Evolutionary conservation across 202 grass and related monocot genomes (phyloP).

Genomic region (Schoenoplectus tabernaemontani): DNA sequence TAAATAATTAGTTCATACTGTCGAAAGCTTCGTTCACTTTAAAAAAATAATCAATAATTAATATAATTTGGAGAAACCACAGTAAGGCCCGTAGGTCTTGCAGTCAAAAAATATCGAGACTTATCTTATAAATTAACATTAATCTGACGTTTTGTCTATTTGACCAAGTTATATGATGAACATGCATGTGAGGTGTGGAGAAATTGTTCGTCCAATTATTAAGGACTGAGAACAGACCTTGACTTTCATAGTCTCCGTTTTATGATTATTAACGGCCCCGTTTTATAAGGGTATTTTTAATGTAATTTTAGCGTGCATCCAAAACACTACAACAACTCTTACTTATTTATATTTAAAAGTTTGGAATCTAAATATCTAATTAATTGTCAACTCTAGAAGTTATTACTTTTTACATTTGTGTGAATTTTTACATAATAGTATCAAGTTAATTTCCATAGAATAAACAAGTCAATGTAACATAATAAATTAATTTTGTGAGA

Average conservation of each 20-base stretch:
- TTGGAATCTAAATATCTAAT: too few relatives aligned
- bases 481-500: too few relatives aligned
- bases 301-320: neutral
- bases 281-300: neutral
- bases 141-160: neutral
- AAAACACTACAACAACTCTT: neutral
- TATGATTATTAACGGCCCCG: neutral
- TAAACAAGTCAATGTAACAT: too few relatives aligned
- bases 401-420: too few relatives aligned
- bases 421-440: too few relatives aligned
- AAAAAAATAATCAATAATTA: neutral
- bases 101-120: neutral
- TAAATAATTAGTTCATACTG: neutral
- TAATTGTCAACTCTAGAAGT: too few relatives aligned
- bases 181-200: neutral
- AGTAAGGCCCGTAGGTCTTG: neutral
- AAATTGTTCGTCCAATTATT: constrained; percentile 14
- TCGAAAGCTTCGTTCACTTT: neutral
- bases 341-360: neutral
- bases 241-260: neutral
- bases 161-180: neutral
- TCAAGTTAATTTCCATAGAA: too few relatives aligned
- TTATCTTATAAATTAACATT: neutral
- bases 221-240: neutral
- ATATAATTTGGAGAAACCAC: neutral